Evolutionary conservation across 768 basidiomycete species (phyloP).

Genomic region (Russula olivacea): DNA sequence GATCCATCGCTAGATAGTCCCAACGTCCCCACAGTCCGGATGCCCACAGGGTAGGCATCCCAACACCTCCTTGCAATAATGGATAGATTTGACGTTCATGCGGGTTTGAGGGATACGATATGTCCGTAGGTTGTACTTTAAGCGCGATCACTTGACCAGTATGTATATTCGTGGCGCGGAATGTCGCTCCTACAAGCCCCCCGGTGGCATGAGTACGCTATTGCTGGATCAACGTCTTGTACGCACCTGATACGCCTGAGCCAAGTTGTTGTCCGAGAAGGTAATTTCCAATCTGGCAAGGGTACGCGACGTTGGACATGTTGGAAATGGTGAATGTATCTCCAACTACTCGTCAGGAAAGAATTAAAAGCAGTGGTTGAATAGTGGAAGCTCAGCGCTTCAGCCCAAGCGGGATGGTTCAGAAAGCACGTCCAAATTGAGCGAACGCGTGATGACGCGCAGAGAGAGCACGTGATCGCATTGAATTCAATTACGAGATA

Average conservation of each 20-base stretch:
- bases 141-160: constrained; percentile 59
- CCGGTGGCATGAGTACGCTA: not conserved
- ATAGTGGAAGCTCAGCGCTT: not conserved
- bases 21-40: constrained; percentile 33
- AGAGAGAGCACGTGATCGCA: constrained; percentile 3
- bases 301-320: constrained; percentile 25
- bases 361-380: not conserved
- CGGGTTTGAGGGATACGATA: constrained; percentile 70
- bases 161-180: constrained; percentile 52
- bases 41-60: constrained; percentile 70
- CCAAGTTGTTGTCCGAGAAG: constrained; percentile 54
- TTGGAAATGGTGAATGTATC: not conserved
- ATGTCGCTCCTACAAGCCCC: constrained; percentile 61
- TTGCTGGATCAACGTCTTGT: not conserved
- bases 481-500: not conserved
- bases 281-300: constrained; percentile 51
- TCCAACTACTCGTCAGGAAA: not conserved
- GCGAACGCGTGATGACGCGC: not conserved
- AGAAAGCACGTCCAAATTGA: not conserved
- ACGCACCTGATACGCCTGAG: constrained; percentile 66
- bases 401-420: not conserved
- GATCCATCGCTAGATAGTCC: constrained; percentile 61
- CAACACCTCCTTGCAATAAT: constrained; percentile 59
- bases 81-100: constrained; percentile 70
- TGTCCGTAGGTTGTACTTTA: constrained; percentile 63